A percentile compares a stretch with the other conserved stretches of the same genome.
These are phyloP conservation scores for Trichoderma endophyticum DNA, from an alignment of 2,329 filamentous ascomycete genomes.

Conservation along the genomic window DNA sequence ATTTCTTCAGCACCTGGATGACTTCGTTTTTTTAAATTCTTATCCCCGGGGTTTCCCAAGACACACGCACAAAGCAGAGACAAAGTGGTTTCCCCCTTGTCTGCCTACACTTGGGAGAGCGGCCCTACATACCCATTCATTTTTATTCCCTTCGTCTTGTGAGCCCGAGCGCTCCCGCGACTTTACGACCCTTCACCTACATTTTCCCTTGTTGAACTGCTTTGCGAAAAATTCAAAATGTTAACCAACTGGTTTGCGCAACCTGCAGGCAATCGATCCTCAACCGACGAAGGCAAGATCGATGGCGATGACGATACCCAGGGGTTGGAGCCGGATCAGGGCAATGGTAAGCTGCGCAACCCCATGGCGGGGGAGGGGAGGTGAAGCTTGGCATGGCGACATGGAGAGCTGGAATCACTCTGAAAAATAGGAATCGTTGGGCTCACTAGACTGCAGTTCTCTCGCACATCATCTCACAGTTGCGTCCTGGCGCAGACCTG, in stretches of 20 bases:
- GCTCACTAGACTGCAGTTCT: conserved; percentile 60
- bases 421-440: not conserved
- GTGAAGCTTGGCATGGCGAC: not conserved
- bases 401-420: not conserved
- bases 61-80: not conserved
- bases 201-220: not conserved
- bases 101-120: not conserved
- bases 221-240: conserved; percentile 29
- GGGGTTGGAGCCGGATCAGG: conserved; percentile 86
- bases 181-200: not conserved
- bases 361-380: conserved; percentile 1
- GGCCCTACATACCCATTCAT: conserved; percentile 2
- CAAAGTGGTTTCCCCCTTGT: not conserved
- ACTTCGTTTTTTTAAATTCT: not conserved
- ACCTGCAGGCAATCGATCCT: conserved; percentile 49
- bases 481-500: conserved; percentile 90
- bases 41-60: not conserved
- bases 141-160: not conserved
- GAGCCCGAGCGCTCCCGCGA: not conserved
- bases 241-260: conserved; percentile 43
- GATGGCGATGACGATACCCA: conserved; percentile 67
- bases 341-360: conserved; percentile 67
- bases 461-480: conserved; percentile 93
- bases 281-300: conserved; percentile 51
- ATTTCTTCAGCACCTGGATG: conserved; percentile 4